Evolutionary conservation across 352 stramenopile genomes (phyloP).

Genomic region (Poterioochromonas sp.): DNA sequence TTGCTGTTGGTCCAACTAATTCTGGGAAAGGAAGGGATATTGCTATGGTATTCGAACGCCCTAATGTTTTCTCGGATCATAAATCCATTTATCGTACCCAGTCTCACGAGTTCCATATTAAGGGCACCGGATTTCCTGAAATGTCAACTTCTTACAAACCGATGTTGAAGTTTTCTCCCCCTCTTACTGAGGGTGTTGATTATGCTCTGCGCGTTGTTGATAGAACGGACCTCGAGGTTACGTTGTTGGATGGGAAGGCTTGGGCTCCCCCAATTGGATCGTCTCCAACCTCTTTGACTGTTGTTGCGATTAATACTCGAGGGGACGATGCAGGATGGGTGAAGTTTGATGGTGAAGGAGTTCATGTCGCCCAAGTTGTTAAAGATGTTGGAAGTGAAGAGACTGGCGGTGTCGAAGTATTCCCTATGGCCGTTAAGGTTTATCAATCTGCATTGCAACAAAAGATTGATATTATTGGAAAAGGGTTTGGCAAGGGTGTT

Average conservation of each 20-base stretch:
- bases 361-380: slow-evolving; percentile 25
- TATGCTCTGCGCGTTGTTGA: slow-evolving; percentile 35
- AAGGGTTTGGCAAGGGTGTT: slow-evolving; percentile 19
- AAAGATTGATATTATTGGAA: slow-evolving; percentile 12
- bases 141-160: background rate
- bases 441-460: slow-evolving; percentile 21
- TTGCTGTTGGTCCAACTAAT: slow-evolving; percentile 44
- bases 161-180: slow-evolving; percentile 33
- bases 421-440: slow-evolving; percentile 17
- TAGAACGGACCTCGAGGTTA: slow-evolving; percentile 32
- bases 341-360: background rate
- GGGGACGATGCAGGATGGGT: slow-evolving; percentile 25
- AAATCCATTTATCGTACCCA: slow-evolving; percentile 43
- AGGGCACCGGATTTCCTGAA: slow-evolving; percentile 39
- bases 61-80: slow-evolving; percentile 31
- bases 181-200: slow-evolving; percentile 27
- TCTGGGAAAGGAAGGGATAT: slow-evolving; percentile 44
- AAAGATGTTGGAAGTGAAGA: background rate
- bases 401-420: slow-evolving; percentile 20
- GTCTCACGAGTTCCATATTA: slow-evolving; percentile 43
- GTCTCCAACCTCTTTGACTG: background rate
- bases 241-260: slow-evolving; percentile 32
- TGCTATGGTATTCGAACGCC: slow-evolving; percentile 39
- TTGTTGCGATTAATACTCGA: slow-evolving; percentile 21
- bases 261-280: slow-evolving; percentile 17